Base-by-base conservation (phyloP, 2,329 filamentous ascomycete genomes). In the Dendryphion nanum region DNA sequence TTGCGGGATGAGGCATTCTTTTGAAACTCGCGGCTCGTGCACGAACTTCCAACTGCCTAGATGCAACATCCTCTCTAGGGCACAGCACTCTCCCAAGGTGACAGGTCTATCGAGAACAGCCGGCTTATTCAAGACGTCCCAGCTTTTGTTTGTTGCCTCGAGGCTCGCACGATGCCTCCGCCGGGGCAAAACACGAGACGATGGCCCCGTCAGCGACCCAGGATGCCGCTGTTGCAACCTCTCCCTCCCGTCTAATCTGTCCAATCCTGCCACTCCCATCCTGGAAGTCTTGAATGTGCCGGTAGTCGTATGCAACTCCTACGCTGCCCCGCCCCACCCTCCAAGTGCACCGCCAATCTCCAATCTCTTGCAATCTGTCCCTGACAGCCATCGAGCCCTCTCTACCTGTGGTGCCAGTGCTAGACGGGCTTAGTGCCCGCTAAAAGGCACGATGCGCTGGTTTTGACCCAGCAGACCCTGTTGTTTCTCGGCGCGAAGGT, bases 301-400 rank as follows among this genome's bases (percentile, higher is more conserved):
- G n/a, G n/a, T n/a, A n/a, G n/a, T n/a, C n/a, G n/a, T n/a, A n/a
- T n/a, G n/a, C n/a, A n/a, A n/a, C n/a, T n/a, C n/a, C n/a, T n/a
- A n/a, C n/a, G n/a, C n/a, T n/a, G n/a, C n/a, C n/a, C 37, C 45
- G 40, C 45, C 51, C 48, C 40, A 48, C 47, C 37, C 45, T 38
- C 45, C 41, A 33, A 41, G 41, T 48, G 45, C 45, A 38, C 50
- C n/a, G n/a, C n/a, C n/a, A n/a, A n/a, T n/a, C n/a, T n/a, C n/a
- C 49, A 45, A 53, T 57, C 53, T 52, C 40, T 45, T 47, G 58
- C 49, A 64, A 63, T 64, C 48, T 64, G 55, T 61, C 52, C 55
- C 59, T 56, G 47, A 61, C 59, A 48, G 45, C 53, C 44, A 47
- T 44, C 47, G 36, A 36, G 55, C 41, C 8, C 29, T 10, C 8